phyloP scores from a whole-genome alignment of 352 stramenopile species.

The Globisporangium splendens region DNA sequence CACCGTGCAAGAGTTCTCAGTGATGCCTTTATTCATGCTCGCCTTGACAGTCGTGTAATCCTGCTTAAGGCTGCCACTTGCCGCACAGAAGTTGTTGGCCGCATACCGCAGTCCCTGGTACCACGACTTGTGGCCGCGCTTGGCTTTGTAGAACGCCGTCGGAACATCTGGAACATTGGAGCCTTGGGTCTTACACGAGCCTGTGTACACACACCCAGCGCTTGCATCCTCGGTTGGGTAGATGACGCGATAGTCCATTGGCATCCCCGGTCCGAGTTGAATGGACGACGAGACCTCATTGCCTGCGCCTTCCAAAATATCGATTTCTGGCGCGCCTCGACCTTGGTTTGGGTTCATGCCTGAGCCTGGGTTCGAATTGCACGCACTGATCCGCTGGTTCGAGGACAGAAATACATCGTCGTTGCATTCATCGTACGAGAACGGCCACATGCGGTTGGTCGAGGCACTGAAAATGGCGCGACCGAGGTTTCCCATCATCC shows the following conservation, averaged over 20 bases:
- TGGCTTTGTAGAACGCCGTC: constrained; percentile 30
- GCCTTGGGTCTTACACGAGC: constrained; percentile 33
- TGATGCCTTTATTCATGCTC: constrained; percentile 35
- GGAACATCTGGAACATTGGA: constrained; percentile 44
- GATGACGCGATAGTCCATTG: constrained; percentile 41
- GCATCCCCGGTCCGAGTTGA: constrained; percentile 81
- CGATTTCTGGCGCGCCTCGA: constrained; percentile 93
- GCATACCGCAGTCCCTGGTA: constrained; percentile 63
- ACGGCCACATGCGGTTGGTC: constrained; percentile 95
- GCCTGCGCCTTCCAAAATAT: constrained; percentile 91
- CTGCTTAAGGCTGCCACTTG: constrained; percentile 20
- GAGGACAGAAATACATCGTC: constrained; percentile 40
- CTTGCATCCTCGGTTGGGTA: constrained; percentile 1
- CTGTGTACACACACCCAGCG: constrained; percentile 34
- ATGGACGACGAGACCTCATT: constrained; percentile 86
- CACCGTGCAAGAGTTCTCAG: constrained; percentile 40
- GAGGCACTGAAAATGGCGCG: constrained; percentile 93
- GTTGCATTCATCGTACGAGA: constrained; percentile 93
- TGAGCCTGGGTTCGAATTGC: constrained; percentile 88
- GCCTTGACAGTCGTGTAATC: constrained; percentile 33
- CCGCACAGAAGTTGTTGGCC: constrained; percentile 52
- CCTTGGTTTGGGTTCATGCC: constrained; percentile 88
- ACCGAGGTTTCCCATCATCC: constrained; percentile 95
- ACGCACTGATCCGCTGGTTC: constrained; percentile 85
- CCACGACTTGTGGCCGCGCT: constrained; percentile 60